Evolutionary conservation across 2,329 filamentous ascomycete species (phyloP), one percentile per base, ranked within the genome.

Genomic region (Corniculantispora saksenae): DNA sequence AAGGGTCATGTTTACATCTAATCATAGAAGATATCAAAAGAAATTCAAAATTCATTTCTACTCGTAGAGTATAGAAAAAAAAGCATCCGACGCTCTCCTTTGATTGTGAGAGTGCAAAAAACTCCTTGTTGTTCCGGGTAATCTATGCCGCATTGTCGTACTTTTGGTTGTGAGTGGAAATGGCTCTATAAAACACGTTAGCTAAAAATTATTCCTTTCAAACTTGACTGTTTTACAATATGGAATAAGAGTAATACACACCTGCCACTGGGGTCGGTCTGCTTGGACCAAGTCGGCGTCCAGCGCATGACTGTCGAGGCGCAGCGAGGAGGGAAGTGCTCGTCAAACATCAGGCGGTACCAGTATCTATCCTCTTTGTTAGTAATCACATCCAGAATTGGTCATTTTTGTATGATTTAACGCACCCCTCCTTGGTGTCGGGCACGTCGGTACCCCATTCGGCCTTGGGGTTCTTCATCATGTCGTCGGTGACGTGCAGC

Each of bases 311-410:
- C 95, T 9, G 95, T 99, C 66, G 87, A 89, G 10, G 95, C 96
- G 77, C 94, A 98, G 75, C 90, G 90, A 64, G 89, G 86, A 55
- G 95, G 95, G 87, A 98, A 99, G 80, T 96, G 94, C 85, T 99
- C 94, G 78, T 99, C 95, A 77, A 98, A 99, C 94, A 99, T 98
- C 77, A 83, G 86, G 73, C 95, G 90, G 83, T 99, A 99, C 95
- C 95, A 99, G 85, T 97, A 96, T 55, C 89, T 91, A 70, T 56
- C n/a, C 55, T 40, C 19, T 54, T 55, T 8, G 69, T 79, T 62
- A 79, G 74, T 64, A 64, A 15, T 13, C 9, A 25, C n/a, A 10
- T 32, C 48, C 21, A 13, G 7, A n/a, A 5, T 27, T 17, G 23
- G 63, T 59, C 10, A 61, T 40, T 58, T 32, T 50, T 32, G 47